A percentile compares a stretch with the other conserved stretches of the same genome.
These are phyloP conservation scores for Cucurbita argyrosperma DNA, from an alignment of 306 rosid genomes.

Conservation along the genomic window DNA sequence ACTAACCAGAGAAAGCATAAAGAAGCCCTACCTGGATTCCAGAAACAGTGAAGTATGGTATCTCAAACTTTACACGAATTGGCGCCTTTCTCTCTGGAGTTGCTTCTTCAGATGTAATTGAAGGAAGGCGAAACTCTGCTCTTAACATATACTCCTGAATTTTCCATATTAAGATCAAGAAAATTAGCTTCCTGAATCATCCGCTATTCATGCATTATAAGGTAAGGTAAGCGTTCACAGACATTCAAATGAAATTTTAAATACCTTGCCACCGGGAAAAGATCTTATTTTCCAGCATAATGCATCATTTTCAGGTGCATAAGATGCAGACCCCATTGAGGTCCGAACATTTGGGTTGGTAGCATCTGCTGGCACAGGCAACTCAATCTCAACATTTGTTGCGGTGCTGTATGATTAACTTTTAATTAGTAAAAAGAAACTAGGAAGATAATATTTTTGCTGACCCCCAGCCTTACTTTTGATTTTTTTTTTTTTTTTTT, in stretches of 20 bases:
- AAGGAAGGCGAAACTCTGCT: slow-evolving; percentile 91
- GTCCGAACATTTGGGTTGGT: slow-evolving; percentile 84
- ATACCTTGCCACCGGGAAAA: slow-evolving; percentile 97
- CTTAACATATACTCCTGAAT: slow-evolving; percentile 86
- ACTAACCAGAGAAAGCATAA: not conserved
- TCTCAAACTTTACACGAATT: slow-evolving; percentile 89
- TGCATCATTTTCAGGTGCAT: slow-evolving; percentile 94
- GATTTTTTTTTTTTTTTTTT: too few relatives aligned
- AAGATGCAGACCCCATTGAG: slow-evolving; percentile 92
- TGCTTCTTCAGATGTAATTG: slow-evolving; percentile 75
- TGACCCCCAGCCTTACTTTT: not conserved
- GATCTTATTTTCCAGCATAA: slow-evolving; percentile 89
- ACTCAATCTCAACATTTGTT: slow-evolving; percentile 81
- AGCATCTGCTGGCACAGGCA: slow-evolving; percentile 86
- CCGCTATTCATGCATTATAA: not conserved
- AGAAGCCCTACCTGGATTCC: slow-evolving; percentile 72
- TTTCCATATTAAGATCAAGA: slow-evolving; percentile 1
- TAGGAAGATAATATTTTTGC: not conserved
- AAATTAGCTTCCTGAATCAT: not conserved
- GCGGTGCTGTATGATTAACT: slow-evolving; percentile 59
- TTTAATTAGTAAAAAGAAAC: slow-evolving; percentile 16
- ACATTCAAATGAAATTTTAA: slow-evolving; percentile 7
- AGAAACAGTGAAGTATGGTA: slow-evolving; percentile 93
- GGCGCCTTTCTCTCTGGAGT: slow-evolving; percentile 94
- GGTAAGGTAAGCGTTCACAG: not conserved